A percentile compares a stretch with the other conserved stretches of the same genome.
Conservation (phyloP, 1,284 basidiomycete genomes). For the Trichosporon ovoides region DNA sequence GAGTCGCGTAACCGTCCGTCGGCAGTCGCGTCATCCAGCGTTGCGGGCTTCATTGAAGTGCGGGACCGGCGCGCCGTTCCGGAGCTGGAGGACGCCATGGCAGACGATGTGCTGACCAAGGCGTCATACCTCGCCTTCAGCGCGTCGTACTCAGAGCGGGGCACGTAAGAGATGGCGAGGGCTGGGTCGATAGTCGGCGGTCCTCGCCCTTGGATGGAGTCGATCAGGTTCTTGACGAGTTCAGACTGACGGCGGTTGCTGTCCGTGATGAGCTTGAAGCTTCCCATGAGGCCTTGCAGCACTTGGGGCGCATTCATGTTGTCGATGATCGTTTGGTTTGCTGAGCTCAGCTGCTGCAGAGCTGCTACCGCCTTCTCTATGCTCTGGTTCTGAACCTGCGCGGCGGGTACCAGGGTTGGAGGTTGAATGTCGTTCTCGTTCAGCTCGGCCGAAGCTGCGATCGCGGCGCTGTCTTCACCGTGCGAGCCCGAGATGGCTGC, state of each 20-base stretch:
- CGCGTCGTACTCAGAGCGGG: conserved; percentile 34
- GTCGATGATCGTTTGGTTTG: conserved; percentile 28
- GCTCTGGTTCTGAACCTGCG: conserved; percentile 21
- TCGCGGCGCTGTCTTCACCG: conserved; percentile 1
- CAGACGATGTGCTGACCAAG: conserved; percentile 21
- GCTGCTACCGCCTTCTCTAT: conserved; percentile 23
- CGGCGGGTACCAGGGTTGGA: conserved; percentile 20
- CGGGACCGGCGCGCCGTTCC: conserved; percentile 9
- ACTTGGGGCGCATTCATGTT: conserved; percentile 29
- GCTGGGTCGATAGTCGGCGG: conserved; percentile 27
- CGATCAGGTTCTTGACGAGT: conserved; percentile 29
- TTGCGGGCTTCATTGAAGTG: conserved; percentile 7
- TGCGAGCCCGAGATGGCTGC: conserved; percentile 27
- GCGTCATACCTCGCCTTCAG: conserved; percentile 38
- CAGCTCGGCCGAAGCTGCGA: background rate
- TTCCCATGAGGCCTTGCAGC: conserved; percentile 29
- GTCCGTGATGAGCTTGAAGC: conserved; percentile 30
- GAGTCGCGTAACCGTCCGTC: conserved; percentile 13
- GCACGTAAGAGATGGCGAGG: conserved; percentile 27
- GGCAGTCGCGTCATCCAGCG: conserved; percentile 5
- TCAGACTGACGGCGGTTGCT: conserved; percentile 33
- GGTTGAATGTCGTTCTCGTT: conserved; percentile 2
- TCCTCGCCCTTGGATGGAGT: conserved; percentile 15
- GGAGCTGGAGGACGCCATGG: conserved; percentile 2
- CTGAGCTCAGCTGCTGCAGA: conserved; percentile 24